A percentile compares a stretch with the other conserved stretches of the same genome.
Evolutionary conservation across 108 stramenopile species (phyloP).

Genomic region (Cyclotella baltica): DNA sequence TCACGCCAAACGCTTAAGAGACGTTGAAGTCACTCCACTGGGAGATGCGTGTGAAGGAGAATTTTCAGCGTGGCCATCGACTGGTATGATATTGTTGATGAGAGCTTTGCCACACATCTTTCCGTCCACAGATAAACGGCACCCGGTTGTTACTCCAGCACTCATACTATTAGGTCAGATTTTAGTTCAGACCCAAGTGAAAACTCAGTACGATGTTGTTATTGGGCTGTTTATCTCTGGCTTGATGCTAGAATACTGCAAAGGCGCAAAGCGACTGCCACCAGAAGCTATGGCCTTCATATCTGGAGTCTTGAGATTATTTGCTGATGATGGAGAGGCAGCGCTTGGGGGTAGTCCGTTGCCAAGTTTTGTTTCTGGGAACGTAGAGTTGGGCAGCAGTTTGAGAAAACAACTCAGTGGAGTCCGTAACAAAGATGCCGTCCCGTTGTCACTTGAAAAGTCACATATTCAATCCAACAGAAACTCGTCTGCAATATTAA

Average conservation of each 20-base stretch:
- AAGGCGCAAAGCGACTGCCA: constrained; percentile 77
- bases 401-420: constrained; percentile 35
- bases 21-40: constrained; percentile 58
- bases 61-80: constrained; percentile 85
- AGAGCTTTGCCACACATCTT: constrained; percentile 89
- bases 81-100: constrained; percentile 84
- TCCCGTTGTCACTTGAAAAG: constrained; percentile 61
- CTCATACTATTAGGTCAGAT: constrained; percentile 85
- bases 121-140: constrained; percentile 90
- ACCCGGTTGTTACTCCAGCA: constrained; percentile 89
- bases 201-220: constrained; percentile 70
- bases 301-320: constrained; percentile 69
- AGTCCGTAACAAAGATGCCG: constrained; percentile 13
- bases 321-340: constrained; percentile 58
- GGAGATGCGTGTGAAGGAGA: constrained; percentile 63
- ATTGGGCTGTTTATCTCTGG: constrained; percentile 82
- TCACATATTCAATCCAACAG: constrained; percentile 47
- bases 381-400: background rate
- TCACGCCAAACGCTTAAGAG: constrained; percentile 85
- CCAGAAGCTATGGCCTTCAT: constrained; percentile 91
- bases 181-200: constrained; percentile 85
- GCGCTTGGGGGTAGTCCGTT: constrained; percentile 34
- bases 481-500: constrained; percentile 49
- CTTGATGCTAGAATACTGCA: constrained; percentile 84
- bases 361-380: constrained; percentile 65